phyloP scores from a whole-genome alignment of 2,329 filamentous ascomycete genomes.

The Exophiala lecanii-corni region DNA sequence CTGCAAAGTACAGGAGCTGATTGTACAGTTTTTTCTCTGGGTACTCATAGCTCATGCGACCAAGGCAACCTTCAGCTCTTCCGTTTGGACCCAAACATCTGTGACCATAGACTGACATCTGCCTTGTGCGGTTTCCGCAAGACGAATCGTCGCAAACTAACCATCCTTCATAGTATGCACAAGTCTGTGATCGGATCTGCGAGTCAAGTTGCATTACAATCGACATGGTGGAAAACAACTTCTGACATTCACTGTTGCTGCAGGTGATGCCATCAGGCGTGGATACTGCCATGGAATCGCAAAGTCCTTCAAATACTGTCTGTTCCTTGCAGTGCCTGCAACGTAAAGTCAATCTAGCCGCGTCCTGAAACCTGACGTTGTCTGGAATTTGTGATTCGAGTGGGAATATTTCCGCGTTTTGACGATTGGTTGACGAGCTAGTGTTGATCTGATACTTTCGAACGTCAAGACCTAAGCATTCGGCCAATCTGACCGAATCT shows the following conservation, averaged over 20 bases:
- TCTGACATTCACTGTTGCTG: slow-evolving; percentile 57
- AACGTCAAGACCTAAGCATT: slow-evolving; percentile 88
- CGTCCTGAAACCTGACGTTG: slow-evolving; percentile 79
- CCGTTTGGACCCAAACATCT: slow-evolving; percentile 84
- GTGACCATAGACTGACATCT: slow-evolving; percentile 88
- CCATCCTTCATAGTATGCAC: slow-evolving; percentile 88
- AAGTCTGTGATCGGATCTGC: slow-evolving; percentile 71
- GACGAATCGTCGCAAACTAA: slow-evolving; percentile 84
- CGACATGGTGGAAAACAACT: slow-evolving; percentile 63
- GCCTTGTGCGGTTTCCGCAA: slow-evolving; percentile 80
- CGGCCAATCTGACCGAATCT: slow-evolving; percentile 81
- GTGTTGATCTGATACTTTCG: slow-evolving; percentile 75
- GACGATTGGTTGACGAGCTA: slow-evolving; percentile 48
- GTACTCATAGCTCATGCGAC: slow-evolving; percentile 83
- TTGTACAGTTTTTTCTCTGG: slow-evolving; percentile 90
- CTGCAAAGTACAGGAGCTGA: slow-evolving; percentile 82
- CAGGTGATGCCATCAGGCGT: slow-evolving; percentile 74
- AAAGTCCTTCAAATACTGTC: slow-evolving; percentile 72
- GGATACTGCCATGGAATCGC: slow-evolving; percentile 54
- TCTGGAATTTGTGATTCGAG: slow-evolving; percentile 94
- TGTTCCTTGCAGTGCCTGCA: slow-evolving; percentile 74
- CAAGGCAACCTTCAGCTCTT: slow-evolving; percentile 75
- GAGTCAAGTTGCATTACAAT: slow-evolving; percentile 83
- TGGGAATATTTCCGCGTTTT: slow-evolving; percentile 71
- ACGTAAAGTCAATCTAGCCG: slow-evolving; percentile 68